Evolutionary conservation across 805 yeast species (phyloP).

Genomic region (Pichia nakasei): DNA sequence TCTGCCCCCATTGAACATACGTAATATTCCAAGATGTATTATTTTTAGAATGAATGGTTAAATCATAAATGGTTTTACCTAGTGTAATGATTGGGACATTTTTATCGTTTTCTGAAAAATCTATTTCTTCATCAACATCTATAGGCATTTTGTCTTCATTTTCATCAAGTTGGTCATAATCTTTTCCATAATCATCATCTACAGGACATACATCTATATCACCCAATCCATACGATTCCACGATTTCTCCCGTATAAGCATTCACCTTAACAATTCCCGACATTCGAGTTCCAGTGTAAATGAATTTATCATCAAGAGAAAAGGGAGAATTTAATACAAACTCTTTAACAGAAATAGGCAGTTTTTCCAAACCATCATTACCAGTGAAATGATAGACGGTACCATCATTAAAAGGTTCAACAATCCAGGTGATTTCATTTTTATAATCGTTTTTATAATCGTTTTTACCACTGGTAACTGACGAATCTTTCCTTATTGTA

Average conservation of each 20-base stretch:
- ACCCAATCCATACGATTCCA: constrained; percentile 48
- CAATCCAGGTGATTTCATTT: constrained; percentile 58
- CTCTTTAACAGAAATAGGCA: constrained; percentile 74
- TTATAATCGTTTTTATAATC: background rate
- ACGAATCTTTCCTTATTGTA: background rate
- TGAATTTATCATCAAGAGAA: constrained; percentile 68
- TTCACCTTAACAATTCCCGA: constrained; percentile 72
- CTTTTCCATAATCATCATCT: constrained; percentile 7
- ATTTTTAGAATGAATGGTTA: constrained; percentile 66
- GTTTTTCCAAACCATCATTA: constrained; percentile 62
- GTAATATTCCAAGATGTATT: constrained; percentile 78
- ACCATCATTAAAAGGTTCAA: constrained; percentile 87
- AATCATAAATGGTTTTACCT: constrained; percentile 66
- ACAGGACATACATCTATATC: constrained; percentile 2
- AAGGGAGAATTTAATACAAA: constrained; percentile 81
- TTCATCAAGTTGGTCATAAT: background rate
- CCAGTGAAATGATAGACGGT: constrained; percentile 71
- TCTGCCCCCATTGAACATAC: constrained; percentile 87
- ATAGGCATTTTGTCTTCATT: constrained; percentile 6
- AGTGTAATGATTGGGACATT: constrained; percentile 36
- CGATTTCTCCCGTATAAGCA: constrained; percentile 62
- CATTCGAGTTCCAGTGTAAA: constrained; percentile 77
- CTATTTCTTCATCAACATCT: background rate
- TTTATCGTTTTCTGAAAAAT: constrained; percentile 11
- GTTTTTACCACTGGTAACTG: too few species aligned